These are phyloP conservation scores for Lentinula edodes DNA, from an alignment of 768 basidiomycete genomes.

Conservation along the genomic window DNA sequence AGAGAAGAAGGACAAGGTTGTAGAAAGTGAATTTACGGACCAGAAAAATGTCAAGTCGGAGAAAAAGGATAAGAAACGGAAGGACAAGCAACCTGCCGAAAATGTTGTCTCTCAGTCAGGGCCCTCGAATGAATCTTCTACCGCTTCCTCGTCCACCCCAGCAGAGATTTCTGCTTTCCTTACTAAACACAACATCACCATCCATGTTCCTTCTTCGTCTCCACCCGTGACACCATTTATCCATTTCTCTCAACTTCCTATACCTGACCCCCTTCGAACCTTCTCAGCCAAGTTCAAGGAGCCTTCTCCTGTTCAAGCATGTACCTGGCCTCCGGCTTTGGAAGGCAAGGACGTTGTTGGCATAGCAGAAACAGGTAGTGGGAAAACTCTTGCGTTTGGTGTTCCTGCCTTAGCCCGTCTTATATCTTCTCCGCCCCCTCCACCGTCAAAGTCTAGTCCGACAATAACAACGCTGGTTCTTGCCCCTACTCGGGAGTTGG, in stretches of 20 bases:
- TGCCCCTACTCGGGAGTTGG: constrained; percentile 94
- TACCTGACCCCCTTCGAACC: constrained; percentile 59
- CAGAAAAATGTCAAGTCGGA: constrained; percentile 13
- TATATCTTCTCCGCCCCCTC: constrained; percentile 29
- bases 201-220: constrained; percentile 47
- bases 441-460: constrained; percentile 23
- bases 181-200: constrained; percentile 64
- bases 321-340: constrained; percentile 88
- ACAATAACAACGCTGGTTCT: constrained; percentile 70
- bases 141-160: constrained; percentile 20
- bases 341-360: constrained; percentile 86
- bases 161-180: constrained; percentile 61
- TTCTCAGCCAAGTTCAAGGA: constrained; percentile 65
- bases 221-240: constrained; percentile 57
- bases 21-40: constrained; percentile 6
- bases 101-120: not conserved
- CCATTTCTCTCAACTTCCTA: constrained; percentile 66
- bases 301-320: constrained; percentile 94
- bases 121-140: constrained; percentile 6
- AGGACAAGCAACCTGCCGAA: constrained; percentile 26
- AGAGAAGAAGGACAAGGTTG: constrained; percentile 22
- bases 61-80: constrained; percentile 16
- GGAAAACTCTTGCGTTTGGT: constrained; percentile 95
- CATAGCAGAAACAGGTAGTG: constrained; percentile 96
- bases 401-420: constrained; percentile 80